Evolutionary conservation across 208 protist species (phyloP), one percentile per base, ranked within the genome.

Genomic region (Wallacemonas collosoma): DNA sequence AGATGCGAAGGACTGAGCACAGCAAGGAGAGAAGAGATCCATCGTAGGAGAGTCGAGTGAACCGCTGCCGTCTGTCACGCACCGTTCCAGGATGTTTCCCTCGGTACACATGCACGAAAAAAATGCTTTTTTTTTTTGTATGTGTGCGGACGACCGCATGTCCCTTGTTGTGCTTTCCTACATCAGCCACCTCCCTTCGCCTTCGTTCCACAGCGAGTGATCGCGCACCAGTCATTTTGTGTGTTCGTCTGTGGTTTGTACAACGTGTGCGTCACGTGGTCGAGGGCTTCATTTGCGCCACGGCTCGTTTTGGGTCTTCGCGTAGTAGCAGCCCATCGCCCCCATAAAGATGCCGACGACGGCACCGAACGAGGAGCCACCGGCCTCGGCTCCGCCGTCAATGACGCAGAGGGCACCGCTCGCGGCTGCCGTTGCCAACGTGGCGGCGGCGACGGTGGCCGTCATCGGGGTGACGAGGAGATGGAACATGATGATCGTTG

Each of bases 301-400:
- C 47, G 93, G 93, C 80, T 97, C 89, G 60, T 89, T 92, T 71
- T 85, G 79, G 5, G 90, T 91, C 77, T 97, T 97, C 39, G 87
- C 87, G 83, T 95, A 95, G 80, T 80, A 94, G 41, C 93, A 87
- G 11, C 93, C 93, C 70, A 95, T 89, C 12, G 76, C 90, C 6
- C 90, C 93, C 61, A 94, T 75, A 43, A 97, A 86, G 36, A 94
- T 75, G 26, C 93, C 93, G 12, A 88, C 55, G 44, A 97, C 79
- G 0, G 88, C 88, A n/a, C 93, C 93, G 57, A 97, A 90, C 2
- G 87, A 80, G 15, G 89, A 87, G 57, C 87, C 86, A 67, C 83
- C 80, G 45, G 71, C 79, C 40, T 85, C 79, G 58, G 82, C 91
- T 26, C 87, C 87, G 48, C 90, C 90, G 66, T 97, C 93, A 48